Conservation (phyloP, 805 yeast species). For the Sungouiozyma ichnusensis region DNA sequence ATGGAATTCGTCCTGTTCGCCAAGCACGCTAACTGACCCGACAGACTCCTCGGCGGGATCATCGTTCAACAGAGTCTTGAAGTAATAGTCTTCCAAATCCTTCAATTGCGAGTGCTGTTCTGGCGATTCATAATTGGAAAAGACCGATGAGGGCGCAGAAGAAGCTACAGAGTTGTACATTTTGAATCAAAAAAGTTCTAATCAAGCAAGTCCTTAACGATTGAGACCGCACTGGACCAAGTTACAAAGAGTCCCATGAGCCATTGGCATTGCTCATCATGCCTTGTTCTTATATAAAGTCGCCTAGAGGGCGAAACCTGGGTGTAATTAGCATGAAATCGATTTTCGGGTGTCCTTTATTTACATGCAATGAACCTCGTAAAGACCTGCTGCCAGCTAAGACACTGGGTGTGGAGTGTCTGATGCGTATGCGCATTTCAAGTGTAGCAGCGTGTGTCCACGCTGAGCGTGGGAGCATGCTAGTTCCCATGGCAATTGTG, state of each 20-base stretch:
- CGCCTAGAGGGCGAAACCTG: background rate
- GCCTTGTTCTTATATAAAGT: background rate
- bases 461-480: too few species aligned
- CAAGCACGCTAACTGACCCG: too few species aligned
- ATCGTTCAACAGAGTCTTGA: slow-evolving; percentile 22
- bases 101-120: slow-evolving; percentile 17
- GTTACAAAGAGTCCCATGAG: too few species aligned
- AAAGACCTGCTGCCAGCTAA: too few species aligned
- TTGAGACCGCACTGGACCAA: too few species aligned
- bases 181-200: too few species aligned
- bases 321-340: background rate
- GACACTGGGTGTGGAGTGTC: too few species aligned
- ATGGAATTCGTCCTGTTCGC: background rate
- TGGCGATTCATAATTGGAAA: slow-evolving; percentile 15
- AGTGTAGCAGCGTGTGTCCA: too few species aligned
- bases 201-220: too few species aligned
- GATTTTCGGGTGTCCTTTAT: background rate
- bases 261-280: too few species aligned
- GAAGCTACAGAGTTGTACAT: background rate
- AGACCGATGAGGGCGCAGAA: slow-evolving; percentile 12
- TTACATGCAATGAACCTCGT: background rate
- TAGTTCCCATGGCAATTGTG: background rate
- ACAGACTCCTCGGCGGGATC: slow-evolving; percentile 1
- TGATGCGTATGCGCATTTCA: too few species aligned
- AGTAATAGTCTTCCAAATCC: slow-evolving; percentile 28